Percentiles rank a stretch among this genome's conserved stretches.
Conservation (phyloP, 2,329 filamentous ascomycete species). For the Amesomyces nigricolor region DNA sequence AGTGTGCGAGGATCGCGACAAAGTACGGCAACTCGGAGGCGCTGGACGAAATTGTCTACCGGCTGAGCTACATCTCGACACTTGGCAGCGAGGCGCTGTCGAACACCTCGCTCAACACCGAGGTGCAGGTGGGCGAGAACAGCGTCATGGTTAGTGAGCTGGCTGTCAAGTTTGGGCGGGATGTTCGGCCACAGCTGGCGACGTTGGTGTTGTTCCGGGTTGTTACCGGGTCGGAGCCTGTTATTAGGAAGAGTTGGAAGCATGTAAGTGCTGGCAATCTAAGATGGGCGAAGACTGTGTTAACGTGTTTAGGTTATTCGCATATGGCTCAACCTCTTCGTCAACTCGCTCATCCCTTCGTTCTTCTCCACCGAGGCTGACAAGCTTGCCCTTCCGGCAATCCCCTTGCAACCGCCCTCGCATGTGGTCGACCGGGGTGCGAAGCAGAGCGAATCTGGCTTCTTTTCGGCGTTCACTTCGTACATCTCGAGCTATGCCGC, state of each 20-base stretch:
- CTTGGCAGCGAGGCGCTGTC: slow-evolving; percentile 69
- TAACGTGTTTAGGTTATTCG: slow-evolving; percentile 63
- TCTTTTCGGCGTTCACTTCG: slow-evolving; percentile 90
- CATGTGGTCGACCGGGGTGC: slow-evolving; percentile 86
- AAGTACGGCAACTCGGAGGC: slow-evolving; percentile 79
- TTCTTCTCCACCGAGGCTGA: slow-evolving; percentile 62
- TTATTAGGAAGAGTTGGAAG: slow-evolving; percentile 73
- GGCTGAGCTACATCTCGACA: slow-evolving; percentile 84
- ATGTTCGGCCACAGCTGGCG: slow-evolving; percentile 89
- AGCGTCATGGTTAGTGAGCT: slow-evolving; percentile 98
- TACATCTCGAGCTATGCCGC: slow-evolving; percentile 99
- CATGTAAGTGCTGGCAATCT: slow-evolving; percentile 52
- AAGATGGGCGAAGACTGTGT: slow-evolving; percentile 25
- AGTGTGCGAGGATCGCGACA: slow-evolving; percentile 88
- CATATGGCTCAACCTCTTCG: slow-evolving; percentile 92
- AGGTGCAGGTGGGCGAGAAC: slow-evolving; percentile 85
- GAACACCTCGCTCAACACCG: slow-evolving; percentile 86
- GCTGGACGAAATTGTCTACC: slow-evolving; percentile 87
- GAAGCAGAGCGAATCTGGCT: slow-evolving; percentile 70
- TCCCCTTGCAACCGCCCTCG: slow-evolving; percentile 84
- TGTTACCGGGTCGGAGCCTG: slow-evolving; percentile 73
- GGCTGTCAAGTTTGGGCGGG: slow-evolving; percentile 88
- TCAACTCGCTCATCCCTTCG: slow-evolving; percentile 85
- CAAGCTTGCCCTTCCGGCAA: slow-evolving; percentile 66
- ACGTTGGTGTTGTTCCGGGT: slow-evolving; percentile 94